These are phyloP conservation scores for Raffaelea ambrosiae DNA, from an alignment of 2,329 filamentous ascomycete species.

Conservation along the genomic window DNA sequence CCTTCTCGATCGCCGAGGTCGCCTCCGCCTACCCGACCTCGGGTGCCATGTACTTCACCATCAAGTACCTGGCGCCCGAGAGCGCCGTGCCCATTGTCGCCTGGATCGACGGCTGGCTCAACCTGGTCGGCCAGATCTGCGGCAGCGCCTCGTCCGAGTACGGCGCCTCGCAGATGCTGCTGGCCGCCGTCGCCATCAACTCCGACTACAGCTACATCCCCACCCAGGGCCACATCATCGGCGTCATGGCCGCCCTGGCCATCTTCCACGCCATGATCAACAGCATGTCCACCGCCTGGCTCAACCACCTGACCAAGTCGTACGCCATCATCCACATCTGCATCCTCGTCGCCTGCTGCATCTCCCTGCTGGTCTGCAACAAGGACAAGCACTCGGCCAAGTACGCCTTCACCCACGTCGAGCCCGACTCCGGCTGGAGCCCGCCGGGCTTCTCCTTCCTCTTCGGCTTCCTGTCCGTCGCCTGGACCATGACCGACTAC, in stretches of 20 bases:
- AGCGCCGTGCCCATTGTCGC: slow-evolving; percentile 38
- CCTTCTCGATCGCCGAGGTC: slow-evolving; percentile 44
- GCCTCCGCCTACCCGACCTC: slow-evolving; percentile 51
- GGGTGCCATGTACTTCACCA: slow-evolving; percentile 40
- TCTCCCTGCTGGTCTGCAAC: slow-evolving; percentile 41
- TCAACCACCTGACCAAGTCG: slow-evolving; percentile 48
- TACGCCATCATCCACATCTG: slow-evolving; percentile 50
- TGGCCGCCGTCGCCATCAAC: slow-evolving; percentile 45
- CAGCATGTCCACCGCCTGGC: slow-evolving; percentile 47
- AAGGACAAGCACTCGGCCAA: slow-evolving; percentile 39
- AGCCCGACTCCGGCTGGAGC: slow-evolving; percentile 42
- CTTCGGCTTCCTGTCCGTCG: slow-evolving; percentile 52
- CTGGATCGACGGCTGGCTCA: slow-evolving; percentile 42
- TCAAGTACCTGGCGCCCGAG: slow-evolving; percentile 42
- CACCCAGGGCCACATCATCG: slow-evolving; percentile 36
- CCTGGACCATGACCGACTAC: slow-evolving; percentile 50
- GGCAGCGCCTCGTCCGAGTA: slow-evolving; percentile 50
- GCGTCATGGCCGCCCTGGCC: slow-evolving; percentile 46
- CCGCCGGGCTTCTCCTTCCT: slow-evolving; percentile 47
- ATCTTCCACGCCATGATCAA: slow-evolving; percentile 44
- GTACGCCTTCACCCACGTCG: slow-evolving; percentile 48
- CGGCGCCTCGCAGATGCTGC: slow-evolving; percentile 45
- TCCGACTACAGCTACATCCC: slow-evolving; percentile 37
- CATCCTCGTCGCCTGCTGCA: slow-evolving; percentile 40
- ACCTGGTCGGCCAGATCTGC: slow-evolving; percentile 42